Conservation (phyloP, 306 rosid genomes). For the Mimosa pudica region DNA sequence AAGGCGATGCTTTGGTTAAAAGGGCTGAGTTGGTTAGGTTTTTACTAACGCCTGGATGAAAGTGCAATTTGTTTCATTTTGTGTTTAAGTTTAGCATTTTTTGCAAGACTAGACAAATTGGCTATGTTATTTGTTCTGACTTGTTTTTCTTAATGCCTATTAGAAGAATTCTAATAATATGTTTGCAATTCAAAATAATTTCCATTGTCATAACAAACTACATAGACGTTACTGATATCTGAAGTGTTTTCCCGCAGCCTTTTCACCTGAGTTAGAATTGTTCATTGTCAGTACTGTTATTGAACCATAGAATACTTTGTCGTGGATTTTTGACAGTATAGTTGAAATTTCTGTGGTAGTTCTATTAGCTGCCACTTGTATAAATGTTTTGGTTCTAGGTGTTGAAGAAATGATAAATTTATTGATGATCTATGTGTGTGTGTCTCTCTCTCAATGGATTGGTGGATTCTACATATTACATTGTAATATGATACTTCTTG, state of each 20-base stretch:
- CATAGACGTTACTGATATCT: neutral
- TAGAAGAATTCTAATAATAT: neutral
- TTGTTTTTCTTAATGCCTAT: neutral
- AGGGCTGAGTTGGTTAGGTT: neutral
- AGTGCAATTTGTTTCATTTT: neutral
- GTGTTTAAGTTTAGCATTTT: neutral
- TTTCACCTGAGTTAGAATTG: neutral
- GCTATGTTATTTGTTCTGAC: neutral
- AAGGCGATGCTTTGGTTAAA: neutral
- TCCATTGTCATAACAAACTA: neutral
- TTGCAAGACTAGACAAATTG: neutral
- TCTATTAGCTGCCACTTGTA: neutral
- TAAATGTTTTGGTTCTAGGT: neutral
- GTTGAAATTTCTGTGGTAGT: neutral
- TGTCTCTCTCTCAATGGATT: neutral
- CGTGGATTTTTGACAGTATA: neutral
- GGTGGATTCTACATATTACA: slow-evolving; percentile 2
- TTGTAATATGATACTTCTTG: slow-evolving; percentile 18
- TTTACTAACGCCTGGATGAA: neutral
- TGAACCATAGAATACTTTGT: neutral
- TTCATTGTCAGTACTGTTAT: neutral
- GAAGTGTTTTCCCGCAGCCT: neutral
- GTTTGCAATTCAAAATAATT: neutral
- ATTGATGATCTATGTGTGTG: slow-evolving; percentile 5
- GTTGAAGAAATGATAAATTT: neutral